Evolutionary conservation across 2,329 filamentous ascomycete species (phyloP).

Genomic region (Aspergillus neotritici): DNA sequence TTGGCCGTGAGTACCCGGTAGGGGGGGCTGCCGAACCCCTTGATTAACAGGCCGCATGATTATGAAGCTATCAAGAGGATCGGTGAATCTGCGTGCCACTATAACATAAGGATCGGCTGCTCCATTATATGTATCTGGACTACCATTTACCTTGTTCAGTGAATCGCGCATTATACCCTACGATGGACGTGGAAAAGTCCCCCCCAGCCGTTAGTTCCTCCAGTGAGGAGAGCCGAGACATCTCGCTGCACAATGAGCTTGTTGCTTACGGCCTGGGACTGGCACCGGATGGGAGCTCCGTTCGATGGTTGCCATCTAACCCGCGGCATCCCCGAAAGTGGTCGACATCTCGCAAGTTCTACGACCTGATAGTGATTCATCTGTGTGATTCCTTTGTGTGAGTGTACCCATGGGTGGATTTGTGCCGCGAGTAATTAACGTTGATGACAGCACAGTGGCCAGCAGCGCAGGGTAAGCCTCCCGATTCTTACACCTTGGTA

Average conservation of each 20-base stretch:
- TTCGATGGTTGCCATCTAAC: conserved; percentile 14
- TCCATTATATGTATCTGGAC: too few relatives aligned
- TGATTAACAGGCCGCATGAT: too few relatives aligned
- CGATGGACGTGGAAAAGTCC: too few relatives aligned
- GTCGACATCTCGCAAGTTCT: conserved; percentile 15
- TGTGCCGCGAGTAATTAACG: not conserved
- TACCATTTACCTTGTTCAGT: too few relatives aligned
- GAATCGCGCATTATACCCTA: too few relatives aligned
- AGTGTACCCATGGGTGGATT: not conserved
- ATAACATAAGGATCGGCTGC: too few relatives aligned
- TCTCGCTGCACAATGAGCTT: not conserved
- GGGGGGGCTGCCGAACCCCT: too few relatives aligned
- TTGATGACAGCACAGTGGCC: conserved; percentile 6
- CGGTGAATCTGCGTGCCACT: too few relatives aligned
- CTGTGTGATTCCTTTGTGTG: conserved; percentile 22
- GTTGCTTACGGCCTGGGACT: conserved; percentile 10
- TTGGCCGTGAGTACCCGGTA: too few relatives aligned
- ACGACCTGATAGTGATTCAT: conserved; percentile 19
- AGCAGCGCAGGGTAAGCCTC: conserved; percentile 10
- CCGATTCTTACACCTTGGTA: not conserved
- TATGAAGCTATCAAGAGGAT: too few relatives aligned
- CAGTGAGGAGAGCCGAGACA: too few relatives aligned
- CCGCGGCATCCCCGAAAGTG: conserved; percentile 21
- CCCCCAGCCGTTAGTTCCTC: too few relatives aligned
- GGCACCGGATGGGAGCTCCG: conserved; percentile 10